A percentile compares a stretch with the other conserved stretches of the same genome.
phyloP scores from a whole-genome alignment of 441 rosid genomes.

The Aquilaria agallochum region DNA sequence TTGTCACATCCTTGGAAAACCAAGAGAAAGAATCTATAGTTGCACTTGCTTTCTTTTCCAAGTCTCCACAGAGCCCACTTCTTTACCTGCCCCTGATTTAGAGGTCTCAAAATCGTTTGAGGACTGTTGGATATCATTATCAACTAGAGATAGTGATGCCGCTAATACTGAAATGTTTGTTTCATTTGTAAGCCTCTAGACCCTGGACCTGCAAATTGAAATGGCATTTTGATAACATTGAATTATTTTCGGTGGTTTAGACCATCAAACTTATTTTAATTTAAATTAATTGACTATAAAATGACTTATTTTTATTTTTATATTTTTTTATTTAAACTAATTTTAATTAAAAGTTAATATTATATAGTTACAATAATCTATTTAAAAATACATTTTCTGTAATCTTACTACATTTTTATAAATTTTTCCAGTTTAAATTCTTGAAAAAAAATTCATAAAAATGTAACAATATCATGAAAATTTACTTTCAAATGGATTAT shows the following conservation, averaged over 20 bases:
- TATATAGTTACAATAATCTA: no score
- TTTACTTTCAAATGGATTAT: no score
- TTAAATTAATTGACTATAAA: no score
- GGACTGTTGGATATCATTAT: conserved; percentile 44
- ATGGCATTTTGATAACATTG: conserved; percentile 78
- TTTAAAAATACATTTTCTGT: no score
- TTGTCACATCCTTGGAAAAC: no score
- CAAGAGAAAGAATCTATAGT: not conserved
- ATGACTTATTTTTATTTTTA: no score
- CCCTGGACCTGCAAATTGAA: conserved; percentile 62
- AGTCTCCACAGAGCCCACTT: conserved; percentile 67
- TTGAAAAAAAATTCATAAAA: no score
- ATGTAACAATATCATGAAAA: no score
- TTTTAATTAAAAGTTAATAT: no score
- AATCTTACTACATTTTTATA: no score
- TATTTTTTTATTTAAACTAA: no score
- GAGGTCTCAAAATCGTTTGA: conserved; percentile 37
- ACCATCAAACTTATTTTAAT: conserved; percentile 11
- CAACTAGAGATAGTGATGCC: conserved; percentile 23
- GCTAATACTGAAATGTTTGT: conserved; percentile 44
- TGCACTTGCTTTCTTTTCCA: conserved; percentile 76
- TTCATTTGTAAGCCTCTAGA: conserved; percentile 59
- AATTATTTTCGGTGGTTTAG: conserved; percentile 70
- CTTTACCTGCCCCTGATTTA: conserved; percentile 48
- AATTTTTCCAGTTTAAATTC: no score